Percentiles rank a stretch among this genome's conserved stretches.
Conservation (phyloP, 2,329 filamentous ascomycete genomes). For the Cryphonectria japonica region DNA sequence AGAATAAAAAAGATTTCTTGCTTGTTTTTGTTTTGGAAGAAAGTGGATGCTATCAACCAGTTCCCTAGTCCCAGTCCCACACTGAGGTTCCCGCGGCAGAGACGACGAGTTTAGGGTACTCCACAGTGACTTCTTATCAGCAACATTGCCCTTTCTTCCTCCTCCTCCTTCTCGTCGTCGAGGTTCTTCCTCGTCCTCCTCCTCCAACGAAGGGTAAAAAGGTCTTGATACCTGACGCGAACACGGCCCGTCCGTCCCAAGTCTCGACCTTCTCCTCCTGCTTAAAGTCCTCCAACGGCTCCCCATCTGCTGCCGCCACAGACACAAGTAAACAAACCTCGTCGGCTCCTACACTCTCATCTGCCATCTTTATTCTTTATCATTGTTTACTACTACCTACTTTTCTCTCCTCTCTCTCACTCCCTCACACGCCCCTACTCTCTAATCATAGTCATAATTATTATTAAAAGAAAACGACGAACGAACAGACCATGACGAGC, state of each 20-base stretch:
- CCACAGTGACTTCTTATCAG: not conserved
- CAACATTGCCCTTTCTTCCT: not conserved
- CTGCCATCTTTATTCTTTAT: not conserved
- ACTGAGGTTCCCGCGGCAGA: not conserved
- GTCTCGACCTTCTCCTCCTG: not conserved
- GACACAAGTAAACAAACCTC: not conserved
- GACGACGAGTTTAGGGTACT: not conserved
- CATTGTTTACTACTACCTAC: not conserved
- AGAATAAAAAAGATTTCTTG: not conserved
- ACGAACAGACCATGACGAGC: conserved; percentile 20
- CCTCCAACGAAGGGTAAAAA: not conserved
- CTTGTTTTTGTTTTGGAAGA: not conserved
- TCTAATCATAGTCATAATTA: not conserved
- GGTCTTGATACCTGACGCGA: not conserved
- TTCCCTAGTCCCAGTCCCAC: not conserved
- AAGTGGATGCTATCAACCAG: not conserved
- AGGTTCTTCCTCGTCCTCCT: not conserved
- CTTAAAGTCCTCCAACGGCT: not conserved
- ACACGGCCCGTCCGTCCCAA: not conserved
- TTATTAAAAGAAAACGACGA: not conserved
- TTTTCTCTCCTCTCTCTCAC: not conserved
- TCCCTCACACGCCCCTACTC: not conserved
- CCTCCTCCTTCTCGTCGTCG: too few species aligned
- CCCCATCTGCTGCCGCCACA: not conserved
- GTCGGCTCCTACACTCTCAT: not conserved